Evolutionary conservation across 495 filamentous ascomycete species (phyloP), one percentile per base, ranked within the genome.

Genomic region (Aspergillus ostianus): DNA sequence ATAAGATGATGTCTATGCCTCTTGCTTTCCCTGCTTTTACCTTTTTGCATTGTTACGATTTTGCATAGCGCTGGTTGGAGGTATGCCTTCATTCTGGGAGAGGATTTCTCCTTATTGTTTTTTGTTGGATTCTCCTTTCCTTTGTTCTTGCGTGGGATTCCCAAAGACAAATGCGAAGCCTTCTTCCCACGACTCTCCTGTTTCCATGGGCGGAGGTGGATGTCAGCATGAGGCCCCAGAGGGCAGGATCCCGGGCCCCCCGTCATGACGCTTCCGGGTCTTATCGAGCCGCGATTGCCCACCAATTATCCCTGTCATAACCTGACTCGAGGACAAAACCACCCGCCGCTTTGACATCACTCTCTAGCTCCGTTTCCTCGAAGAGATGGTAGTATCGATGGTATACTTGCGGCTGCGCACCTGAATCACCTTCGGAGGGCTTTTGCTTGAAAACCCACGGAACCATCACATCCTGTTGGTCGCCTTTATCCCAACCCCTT

Each of bases 261-360:
- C 50, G 46, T 63, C 57, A 63, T 36, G 53, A 36, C 53, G 55
- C 47, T 60, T 57, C 47, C 49, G 61, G 47, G 21, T 63, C 55
- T 57, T 32, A 59, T 52, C 73, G 73, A 41, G 70, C 72, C 48
- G 80, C 82, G 51, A 91, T 87, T 36, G 82, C 91, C 93, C 94
- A 98, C 94, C 94, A 98, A 79, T 98, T 98, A 64, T 98, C 94
- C 73, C 86, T 94, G 68, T 98, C 94, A 77, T 97, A 98, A 27
- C 94, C 94, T 56, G 87, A 87, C 62, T 88, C 86, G 47, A 93
- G 60, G 18, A 97, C 84, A 51, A 68, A 70, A 36, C 94, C 94
- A 30, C 91, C 92, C 48, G 91, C 94, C 26, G 75, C 78, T 46
- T 69, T 67, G 59, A 96, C 83, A 71, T 98, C 91, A 44, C 84